Conservation (phyloP, 805 yeast genomes). For the Priceomyces melissophilus region DNA sequence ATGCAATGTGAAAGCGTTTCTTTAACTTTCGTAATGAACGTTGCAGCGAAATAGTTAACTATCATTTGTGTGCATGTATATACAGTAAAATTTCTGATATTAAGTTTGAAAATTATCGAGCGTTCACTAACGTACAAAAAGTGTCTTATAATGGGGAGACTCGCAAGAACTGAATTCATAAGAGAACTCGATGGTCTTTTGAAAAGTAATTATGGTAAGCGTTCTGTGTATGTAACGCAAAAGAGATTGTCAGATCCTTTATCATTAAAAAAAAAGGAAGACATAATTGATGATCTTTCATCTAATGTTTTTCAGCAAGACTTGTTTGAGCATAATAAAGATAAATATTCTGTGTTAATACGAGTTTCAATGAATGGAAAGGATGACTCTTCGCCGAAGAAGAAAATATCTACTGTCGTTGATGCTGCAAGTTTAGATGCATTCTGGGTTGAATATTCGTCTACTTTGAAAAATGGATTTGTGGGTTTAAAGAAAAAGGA, state of each 20-base stretch:
- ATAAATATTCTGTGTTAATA: conserved; percentile 59
- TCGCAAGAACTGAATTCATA: conserved; percentile 31
- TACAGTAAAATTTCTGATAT: background rate
- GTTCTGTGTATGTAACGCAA: conserved; percentile 59
- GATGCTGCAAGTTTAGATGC: conserved; percentile 54
- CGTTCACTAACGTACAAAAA: background rate
- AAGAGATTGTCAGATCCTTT: conserved; percentile 41
- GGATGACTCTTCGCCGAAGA: conserved; percentile 44
- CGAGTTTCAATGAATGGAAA: conserved; percentile 60
- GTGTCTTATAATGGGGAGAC: conserved; percentile 22
- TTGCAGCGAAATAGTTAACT: background rate
- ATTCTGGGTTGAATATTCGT: conserved; percentile 77
- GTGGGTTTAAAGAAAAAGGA: conserved; percentile 78
- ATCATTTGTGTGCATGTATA: background rate
- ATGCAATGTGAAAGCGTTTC: too few species aligned
- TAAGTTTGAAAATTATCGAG: background rate
- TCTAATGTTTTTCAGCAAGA: conserved; percentile 27
- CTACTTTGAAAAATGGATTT: conserved; percentile 66
- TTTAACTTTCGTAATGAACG: too few species aligned
- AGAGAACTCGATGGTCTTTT: conserved; percentile 21
- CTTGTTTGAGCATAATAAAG: conserved; percentile 16
- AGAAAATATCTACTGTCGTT: conserved; percentile 73
- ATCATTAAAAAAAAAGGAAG: conserved; percentile 18
- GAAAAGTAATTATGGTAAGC: conserved; percentile 33
- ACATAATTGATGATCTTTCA: conserved; percentile 29